Percentiles rank a stretch among this genome's conserved stretches.
phyloP scores from a whole-genome alignment of 306 rosid genomes.

The Fragaria ananassa region DNA sequence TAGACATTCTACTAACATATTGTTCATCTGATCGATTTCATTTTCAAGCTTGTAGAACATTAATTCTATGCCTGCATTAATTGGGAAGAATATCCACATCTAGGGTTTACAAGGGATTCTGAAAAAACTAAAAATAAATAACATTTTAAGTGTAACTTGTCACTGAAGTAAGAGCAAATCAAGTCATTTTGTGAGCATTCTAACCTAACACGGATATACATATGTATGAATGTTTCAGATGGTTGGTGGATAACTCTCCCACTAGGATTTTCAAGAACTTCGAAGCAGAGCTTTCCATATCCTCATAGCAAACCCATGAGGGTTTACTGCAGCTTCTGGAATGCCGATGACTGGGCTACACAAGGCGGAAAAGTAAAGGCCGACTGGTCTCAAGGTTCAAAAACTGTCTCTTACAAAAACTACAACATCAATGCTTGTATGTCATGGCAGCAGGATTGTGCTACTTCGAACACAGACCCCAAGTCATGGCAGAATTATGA shows the following conservation, averaged over 20 bases:
- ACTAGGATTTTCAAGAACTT: conserved; percentile 38
- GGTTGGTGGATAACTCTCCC: conserved; percentile 36
- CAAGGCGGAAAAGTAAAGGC: conserved; percentile 44
- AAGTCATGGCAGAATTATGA: conserved; percentile 10
- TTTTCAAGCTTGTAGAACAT: too few relatives aligned
- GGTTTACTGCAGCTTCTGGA: conserved; percentile 45
- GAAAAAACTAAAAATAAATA: too few relatives aligned
- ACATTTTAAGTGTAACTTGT: too few relatives aligned
- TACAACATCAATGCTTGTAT: conserved; percentile 30
- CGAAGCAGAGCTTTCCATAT: conserved; percentile 32
- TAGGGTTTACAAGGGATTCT: too few relatives aligned
- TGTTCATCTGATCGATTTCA: too few relatives aligned
- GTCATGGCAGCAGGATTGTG: background rate
- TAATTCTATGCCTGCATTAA: too few relatives aligned
- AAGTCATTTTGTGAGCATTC: background rate
- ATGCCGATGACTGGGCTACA: background rate
- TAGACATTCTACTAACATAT: background rate
- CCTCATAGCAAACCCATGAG: conserved; percentile 14
- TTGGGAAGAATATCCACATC: background rate
- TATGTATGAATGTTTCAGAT: conserved; percentile 12
- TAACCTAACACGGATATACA: background rate
- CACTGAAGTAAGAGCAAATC: background rate
- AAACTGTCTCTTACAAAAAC: conserved; percentile 37
- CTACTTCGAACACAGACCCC: background rate
- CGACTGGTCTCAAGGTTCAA: conserved; percentile 42